Evolutionary conservation across 495 filamentous ascomycete species (phyloP), one percentile per base, ranked within the genome.

Genomic region (Haplographium delicatum): DNA sequence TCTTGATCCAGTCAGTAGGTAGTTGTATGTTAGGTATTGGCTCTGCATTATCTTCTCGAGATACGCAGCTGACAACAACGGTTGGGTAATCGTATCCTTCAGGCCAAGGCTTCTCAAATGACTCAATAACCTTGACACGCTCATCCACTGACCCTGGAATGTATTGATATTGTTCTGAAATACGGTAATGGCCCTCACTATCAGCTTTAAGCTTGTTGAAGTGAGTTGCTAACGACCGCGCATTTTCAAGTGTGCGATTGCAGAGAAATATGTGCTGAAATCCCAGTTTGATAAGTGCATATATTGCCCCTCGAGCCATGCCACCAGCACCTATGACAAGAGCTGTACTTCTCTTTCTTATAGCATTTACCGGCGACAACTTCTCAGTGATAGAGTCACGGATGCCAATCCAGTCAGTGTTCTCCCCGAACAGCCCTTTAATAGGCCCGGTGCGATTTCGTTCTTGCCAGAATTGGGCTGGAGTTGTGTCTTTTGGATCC

Each of bases 341-440:
- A 1, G 73, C 84, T 0, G 81, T 82, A 2, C 81, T 86, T 50
- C 69, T 73, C 0, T 77, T 76, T 50, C 80, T 81, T 5, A 89
- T 82, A 2, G 81, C 81, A 57, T 91, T 90, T 10, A 82, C 78
- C 7, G 86, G 86, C n/a, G 85, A 88, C 35, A 91, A 80, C 42
- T 86, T 84, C 19, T 84, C 77, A 4, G 74, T 78, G 26, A 89
- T 73, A 52, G 85, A 89, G 7, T 70, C 71, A 8, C 68, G 44
- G 19, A 90, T 85, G 18, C 84, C 80, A 22, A 83, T 84, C 86
- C 86, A 91, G 64, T 89, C 86, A 0, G 85, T 91, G 61, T 91
- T 91, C 43, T 89, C 85, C 5, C 86, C 86, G 50, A 86, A 87
- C 54, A 87, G 82, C 7, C 76, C 82, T 39, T 74, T 59, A 4